A percentile compares a stretch with the other conserved stretches of the same genome.
phyloP scores from a whole-genome alignment of 2,329 filamentous ascomycete genomes.

The Aspergillus phoenicis region DNA sequence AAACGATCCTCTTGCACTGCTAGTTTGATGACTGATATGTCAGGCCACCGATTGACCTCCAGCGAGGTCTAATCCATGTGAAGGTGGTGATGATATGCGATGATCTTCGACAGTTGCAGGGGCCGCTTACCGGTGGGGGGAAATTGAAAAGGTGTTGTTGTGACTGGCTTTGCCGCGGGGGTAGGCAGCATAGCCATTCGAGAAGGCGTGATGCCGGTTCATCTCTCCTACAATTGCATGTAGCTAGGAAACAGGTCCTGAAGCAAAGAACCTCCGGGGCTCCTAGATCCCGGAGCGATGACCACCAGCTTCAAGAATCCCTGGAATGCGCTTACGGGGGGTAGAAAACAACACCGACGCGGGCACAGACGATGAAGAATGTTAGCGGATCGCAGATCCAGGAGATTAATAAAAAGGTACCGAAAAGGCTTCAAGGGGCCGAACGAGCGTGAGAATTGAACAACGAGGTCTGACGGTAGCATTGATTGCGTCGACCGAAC shows the following conservation, averaged over 20 bases:
- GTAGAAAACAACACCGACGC: background rate
- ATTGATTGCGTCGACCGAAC: constrained; percentile 9
- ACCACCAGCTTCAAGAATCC: constrained; percentile 11
- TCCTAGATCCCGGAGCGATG: constrained; percentile 17
- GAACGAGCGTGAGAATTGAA: constrained; percentile 6
- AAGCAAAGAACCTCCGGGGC: constrained; percentile 12
- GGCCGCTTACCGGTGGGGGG: constrained; percentile 76
- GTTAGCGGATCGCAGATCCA: constrained; percentile 8
- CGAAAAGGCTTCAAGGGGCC: background rate
- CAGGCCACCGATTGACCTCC: background rate
- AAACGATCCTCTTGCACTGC: background rate
- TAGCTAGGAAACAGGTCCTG: constrained; percentile 14
- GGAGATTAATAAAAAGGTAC: background rate
- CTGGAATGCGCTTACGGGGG: constrained; percentile 11
- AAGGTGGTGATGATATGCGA: background rate
- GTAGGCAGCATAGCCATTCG: constrained; percentile 73
- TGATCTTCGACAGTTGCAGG: background rate
- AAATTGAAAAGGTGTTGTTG: constrained; percentile 73
- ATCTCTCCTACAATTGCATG: constrained; percentile 61
- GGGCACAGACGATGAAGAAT: background rate
- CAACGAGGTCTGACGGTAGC: constrained; percentile 3
- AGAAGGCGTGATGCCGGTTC: constrained; percentile 82
- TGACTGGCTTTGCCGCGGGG: constrained; percentile 64
- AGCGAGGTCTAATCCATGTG: background rate
- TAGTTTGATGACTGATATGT: background rate